Base-by-base conservation (phyloP, 23 red algal genomes). In the Gracilaria vermiculophylla region DNA sequence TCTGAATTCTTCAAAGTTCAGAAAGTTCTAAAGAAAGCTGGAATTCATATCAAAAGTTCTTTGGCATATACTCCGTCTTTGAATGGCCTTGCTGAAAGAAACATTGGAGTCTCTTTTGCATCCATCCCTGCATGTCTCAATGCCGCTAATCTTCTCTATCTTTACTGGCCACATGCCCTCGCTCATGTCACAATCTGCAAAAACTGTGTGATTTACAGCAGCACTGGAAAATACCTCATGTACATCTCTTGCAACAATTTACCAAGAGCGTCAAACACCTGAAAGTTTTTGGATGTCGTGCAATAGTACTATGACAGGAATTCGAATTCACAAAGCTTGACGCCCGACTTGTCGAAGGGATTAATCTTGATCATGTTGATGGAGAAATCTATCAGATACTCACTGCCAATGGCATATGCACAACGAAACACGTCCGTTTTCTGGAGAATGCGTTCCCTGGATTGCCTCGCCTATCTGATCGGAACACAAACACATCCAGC, bases 41-140 rank as follows among this genome's bases (percentile, higher is more conserved):
- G 83, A 13, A 53, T 88, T 16, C 11, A 47, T 21, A 17, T 60
- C 2, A 25, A 21, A 20, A 21, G 21, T 12, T 62, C 69, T n/a
- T 58, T 44, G 17, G 31, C 53, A 48, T 60, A 88, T 6, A 88
- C 83, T 44, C 72, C 83, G 43, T 27, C 47, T 6, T 77, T 70
- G 0, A 88, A 88, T 44, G 83, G 83, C 2, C 58, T 88, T 6
- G 83, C 53, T 29, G 83, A 88, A 62, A 45, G 83, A 29, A 19
- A 45, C 28, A 13, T 54, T 8, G 69, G 56, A 2, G 37, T 64
- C 7, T 5, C 56, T 14, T 9, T 66, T 35, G 34, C 28, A 76
- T 14, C 42, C 0, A 69, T 70, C 2, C 45, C 69, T n/a, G 42
- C 83, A 4, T 48, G 15, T 53, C 51, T 77, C n/a, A 27, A 42